Conservation (phyloP, 2,329 filamentous ascomycete species). For the Diaporthe caulivora region DNA sequence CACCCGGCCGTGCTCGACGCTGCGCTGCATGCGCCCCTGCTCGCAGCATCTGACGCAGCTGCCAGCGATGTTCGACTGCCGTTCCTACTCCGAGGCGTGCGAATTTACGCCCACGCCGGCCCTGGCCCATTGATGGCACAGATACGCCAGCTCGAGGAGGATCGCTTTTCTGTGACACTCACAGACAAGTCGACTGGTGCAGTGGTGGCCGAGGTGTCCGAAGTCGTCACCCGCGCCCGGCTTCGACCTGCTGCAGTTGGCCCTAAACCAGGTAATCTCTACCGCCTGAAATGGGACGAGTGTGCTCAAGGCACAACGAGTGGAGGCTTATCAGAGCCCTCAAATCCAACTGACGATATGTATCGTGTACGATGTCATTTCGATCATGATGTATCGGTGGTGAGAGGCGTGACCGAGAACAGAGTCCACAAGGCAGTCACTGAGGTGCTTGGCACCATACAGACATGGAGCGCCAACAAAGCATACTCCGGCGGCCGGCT, state of each 20-base stretch:
- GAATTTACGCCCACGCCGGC: fast-evolving
- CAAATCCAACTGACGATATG: background rate
- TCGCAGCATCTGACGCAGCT: background rate
- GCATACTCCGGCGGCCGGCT: background rate
- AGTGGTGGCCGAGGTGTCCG: background rate
- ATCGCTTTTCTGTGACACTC: background rate
- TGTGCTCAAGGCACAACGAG: no score
- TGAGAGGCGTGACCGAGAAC: background rate
- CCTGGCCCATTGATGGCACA: background rate
- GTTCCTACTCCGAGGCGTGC: constrained; percentile 3
- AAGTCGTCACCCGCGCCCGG: background rate
- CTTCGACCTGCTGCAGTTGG: background rate
- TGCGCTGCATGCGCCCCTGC: background rate
- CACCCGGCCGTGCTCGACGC: constrained; percentile 16
- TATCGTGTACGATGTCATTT: background rate
- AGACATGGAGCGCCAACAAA: background rate
- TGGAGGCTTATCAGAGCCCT: background rate
- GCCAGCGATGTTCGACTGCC: background rate
- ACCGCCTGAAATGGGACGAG: background rate
- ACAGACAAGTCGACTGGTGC: background rate
- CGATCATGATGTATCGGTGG: no score
- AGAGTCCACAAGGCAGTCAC: background rate
- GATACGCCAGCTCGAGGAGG: background rate
- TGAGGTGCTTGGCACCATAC: background rate
- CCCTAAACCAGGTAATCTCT: background rate